Evolutionary conservation across 2,329 filamentous ascomycete genomes (phyloP), one percentile per base, ranked within the genome.

Genomic region (Calonectria pteridis): DNA sequence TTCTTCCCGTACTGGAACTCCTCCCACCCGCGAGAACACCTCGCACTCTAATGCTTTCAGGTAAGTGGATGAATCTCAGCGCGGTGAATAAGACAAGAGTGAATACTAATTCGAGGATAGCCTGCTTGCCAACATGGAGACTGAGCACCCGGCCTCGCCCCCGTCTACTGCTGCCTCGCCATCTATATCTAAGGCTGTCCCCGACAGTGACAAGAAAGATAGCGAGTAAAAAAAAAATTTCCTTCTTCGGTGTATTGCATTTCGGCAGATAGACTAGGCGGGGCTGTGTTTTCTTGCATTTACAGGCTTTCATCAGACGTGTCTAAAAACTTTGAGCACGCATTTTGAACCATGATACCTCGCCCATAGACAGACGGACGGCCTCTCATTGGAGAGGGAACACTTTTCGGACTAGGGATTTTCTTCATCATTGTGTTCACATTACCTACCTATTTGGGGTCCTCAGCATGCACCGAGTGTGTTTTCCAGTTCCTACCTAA

Each of bases 21-120:
- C 96, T 69, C 94, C 95, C 58, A 91, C 90, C 26, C 85, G 87
- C 69, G 86, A 88, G 75, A 83, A 80, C 72, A 90, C 91, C 67
- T 93, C 91, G 73, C 94, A 94, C 82, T 92, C 93, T 79, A 99
- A 99, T 88, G 93, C 96, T 79, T 99, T 98, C 88, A 96, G 95
- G 96, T 98, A 92, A 89, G 93, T 77, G 46, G 11, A 23, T 29
- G 1, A 43, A 37, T 16, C n/a, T 20, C 49, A 18, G 18, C 33
- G 18, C 20, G 4, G 9, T 10, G 1, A 37, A 13, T 23, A 23
- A 23, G 10, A n/a, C 16, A 13, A n/a, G 26, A 14, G 29, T 29
- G 18, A 26, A 16, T 10, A 63, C 69, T 76, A 69, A 76, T 67
- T 43, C 31, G 26, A 26, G 18, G 59, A 29, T 26, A 92, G 90